Evolutionary conservation across 2,329 filamentous ascomycete species (phyloP), one percentile per base, ranked within the genome.

Genomic region (Leptographium galeiforme): DNA sequence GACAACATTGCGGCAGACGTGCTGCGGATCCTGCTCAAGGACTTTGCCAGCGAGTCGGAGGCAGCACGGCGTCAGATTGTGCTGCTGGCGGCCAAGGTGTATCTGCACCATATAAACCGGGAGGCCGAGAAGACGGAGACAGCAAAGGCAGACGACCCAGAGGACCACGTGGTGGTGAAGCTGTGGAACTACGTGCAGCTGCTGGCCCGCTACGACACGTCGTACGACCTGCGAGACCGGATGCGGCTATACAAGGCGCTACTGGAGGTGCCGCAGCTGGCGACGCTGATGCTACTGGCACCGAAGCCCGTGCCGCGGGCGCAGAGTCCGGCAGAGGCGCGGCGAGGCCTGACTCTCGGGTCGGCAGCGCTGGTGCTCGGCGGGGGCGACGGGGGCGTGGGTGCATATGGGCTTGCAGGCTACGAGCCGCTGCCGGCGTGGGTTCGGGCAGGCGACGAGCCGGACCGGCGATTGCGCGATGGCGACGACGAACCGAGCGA

Each of bases 1-100:
- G 84, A 93, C 64, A 95, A 94, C 62, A 91, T 98, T 57, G 93
- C 93, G 0, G 84, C 91, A 0, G 93, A 98, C 63, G 89, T 97
- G 8, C 72, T 97, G 38, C 82, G 93, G 8, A 91, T 97, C 45
- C 71, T 98, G 36, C 50, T 58, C 38, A 91, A 89, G 65, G 85
- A 84, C 18, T 98, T 97, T 63, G 74, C 82, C 1, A 81, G 83
- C 57, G 93, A 98, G 68, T 82, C 83, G 1, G 89, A 96, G 64
- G 75, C 84, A 33, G 89, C 89, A 13, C 95, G 95, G 66, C 77
- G 89, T 55, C 93, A 98, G 66, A 94, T 97, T 58, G 77, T 98
- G 16, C 75, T 98, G 1, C 76, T 98, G 4, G 93, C 87, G 8
- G 91, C 93, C n/a, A 97, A 97, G 64, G 89, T 97, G 2, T 97